These are phyloP conservation scores for Globisporangium nodosum DNA, from an alignment of 352 stramenopile species.

Conservation along the genomic window DNA sequence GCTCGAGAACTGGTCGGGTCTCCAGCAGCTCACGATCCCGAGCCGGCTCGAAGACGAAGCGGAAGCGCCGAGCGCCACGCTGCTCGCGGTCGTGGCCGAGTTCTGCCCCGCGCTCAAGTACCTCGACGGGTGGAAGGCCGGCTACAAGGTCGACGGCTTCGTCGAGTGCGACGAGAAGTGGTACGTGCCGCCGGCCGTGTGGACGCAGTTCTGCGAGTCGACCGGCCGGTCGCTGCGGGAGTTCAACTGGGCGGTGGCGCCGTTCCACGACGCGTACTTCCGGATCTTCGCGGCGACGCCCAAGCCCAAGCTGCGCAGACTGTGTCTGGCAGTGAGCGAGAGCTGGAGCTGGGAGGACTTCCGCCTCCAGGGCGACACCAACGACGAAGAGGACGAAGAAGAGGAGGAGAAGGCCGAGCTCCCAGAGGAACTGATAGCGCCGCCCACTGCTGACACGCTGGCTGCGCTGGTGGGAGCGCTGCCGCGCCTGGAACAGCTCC, in stretches of 20 bases:
- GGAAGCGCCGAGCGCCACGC: constrained; percentile 1
- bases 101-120: constrained; percentile 19
- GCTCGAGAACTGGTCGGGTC: constrained; percentile 11
- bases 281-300: constrained; percentile 1
- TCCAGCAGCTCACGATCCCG: constrained; percentile 21
- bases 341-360: constrained; percentile 14
- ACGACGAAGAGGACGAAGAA: not conserved
- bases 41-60: constrained; percentile 12
- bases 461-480: not conserved
- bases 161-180: constrained; percentile 20
- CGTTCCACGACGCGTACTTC: constrained; percentile 14
- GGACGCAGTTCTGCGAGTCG: constrained; percentile 3
- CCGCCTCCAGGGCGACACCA: not conserved
- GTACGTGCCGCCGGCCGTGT: constrained; percentile 5
- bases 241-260: constrained; percentile 16
- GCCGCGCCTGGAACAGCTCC: constrained; percentile 2
- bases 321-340: constrained; percentile 13
- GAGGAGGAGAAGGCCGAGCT: not conserved
- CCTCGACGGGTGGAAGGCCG: constrained; percentile 23
- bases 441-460: constrained; percentile 8
- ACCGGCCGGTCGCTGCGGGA: constrained; percentile 3
- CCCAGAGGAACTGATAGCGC: constrained; percentile 5
- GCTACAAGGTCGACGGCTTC: constrained; percentile 10
- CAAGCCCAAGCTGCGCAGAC: constrained; percentile 6
- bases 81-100: constrained; percentile 7